Evolutionary conservation across 257 asterid species (phyloP).

Genomic region (Nicotiana tomentosiformis): DNA sequence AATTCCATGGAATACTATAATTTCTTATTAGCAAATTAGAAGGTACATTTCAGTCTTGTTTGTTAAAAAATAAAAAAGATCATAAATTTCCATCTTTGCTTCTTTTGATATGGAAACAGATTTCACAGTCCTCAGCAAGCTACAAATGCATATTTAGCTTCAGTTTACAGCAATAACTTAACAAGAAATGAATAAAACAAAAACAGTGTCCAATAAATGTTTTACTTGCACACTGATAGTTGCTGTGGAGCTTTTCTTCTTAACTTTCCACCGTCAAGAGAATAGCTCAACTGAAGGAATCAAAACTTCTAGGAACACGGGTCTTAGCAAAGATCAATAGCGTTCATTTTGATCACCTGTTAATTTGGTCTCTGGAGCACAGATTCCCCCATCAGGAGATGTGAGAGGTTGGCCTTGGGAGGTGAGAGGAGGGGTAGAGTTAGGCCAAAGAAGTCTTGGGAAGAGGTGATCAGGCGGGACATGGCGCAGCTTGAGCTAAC

Average conservation of each 20-base stretch:
- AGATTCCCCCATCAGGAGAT: too few species aligned
- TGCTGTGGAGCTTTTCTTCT: neutral
- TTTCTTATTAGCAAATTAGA: neutral
- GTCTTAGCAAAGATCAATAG: neutral
- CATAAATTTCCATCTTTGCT: neutral
- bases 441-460: too few species aligned
- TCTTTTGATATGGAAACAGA: neutral
- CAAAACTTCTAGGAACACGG: neutral
- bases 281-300: neutral
- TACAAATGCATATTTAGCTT: neutral
- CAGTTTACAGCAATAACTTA: neutral
- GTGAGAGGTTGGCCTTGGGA: too few species aligned
- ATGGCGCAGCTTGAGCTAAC: too few species aligned
- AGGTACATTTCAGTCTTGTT: neutral
- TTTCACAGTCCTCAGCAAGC: constrained; percentile 1
- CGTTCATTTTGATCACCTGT: neutral
- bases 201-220: neutral
- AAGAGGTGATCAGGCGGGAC: too few species aligned
- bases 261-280: neutral
- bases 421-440: too few species aligned
- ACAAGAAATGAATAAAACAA: neutral
- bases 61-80: neutral
- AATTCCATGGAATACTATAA: neutral
- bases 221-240: neutral
- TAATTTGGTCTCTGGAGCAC: neutral